Evolutionary conservation across 176 grass and related monocot species (phyloP), one percentile per base, ranked within the genome.

Genomic region (Eragrostis nindensis): DNA sequence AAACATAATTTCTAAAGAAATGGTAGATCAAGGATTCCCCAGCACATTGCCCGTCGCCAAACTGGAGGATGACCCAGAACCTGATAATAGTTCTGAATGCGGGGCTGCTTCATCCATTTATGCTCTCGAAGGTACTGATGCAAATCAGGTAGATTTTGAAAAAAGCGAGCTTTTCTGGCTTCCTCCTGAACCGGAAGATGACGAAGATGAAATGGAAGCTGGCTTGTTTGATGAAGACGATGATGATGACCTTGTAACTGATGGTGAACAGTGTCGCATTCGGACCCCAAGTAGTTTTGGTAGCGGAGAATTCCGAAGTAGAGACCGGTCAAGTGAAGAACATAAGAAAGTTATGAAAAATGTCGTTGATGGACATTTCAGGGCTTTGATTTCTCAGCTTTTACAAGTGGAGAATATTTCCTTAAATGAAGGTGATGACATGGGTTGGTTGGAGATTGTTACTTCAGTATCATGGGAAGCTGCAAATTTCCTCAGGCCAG

Each of bases 401-500:
- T 80, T 99, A 59, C 86, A 93, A 54, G 93, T 91, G 72, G 90
- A 93, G 66, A 89, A 93, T 83, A 84, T 99, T 84, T 56, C 79
- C 53, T 84, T 78, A 48, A 74, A 87, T 53, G 88, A 89, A 83
- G 84, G 76, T 80, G 90, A 92, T 48, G 87, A 78, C 56, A 87
- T 77, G 63, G 80, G 84, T 87, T 99, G 96, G 96, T 89, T 99
- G 62, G 96, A 99, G 49, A 93, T 99, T 88, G 75, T 99, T 80
- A 90, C 85, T 73, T 89, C 85, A 10, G 81, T 99, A 78, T 94
- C 90, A 76, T 91, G 84, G 90, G 90, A 99, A 91, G 96, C 93
- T 74, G 88, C 92, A 76, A 89, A 91, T 61, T 87, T 99, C 80
- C 90, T 99, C 79, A 89, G 87, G 60, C 90, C 92, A 86, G 96